Base-by-base conservation (phyloP, 345 rosid species). In the Citropsis articulata region DNA sequence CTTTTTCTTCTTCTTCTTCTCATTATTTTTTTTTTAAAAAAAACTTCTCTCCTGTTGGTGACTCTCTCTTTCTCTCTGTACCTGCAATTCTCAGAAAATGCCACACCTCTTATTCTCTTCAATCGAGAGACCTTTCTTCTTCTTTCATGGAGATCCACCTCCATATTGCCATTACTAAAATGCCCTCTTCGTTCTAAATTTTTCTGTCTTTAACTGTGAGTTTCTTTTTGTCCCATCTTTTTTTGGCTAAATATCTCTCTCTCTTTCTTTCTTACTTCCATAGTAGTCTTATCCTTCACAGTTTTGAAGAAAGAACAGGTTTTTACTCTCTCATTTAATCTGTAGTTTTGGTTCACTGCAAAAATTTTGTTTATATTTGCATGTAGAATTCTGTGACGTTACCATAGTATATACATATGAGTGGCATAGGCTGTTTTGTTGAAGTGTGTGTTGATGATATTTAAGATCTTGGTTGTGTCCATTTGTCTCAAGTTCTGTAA, bases 51-150 rank as follows among this genome's bases (percentile, higher is more conserved):
- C 5, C 50, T 45, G 50, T 45, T 45, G 50, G 50, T 45, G 18
- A 3, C 13, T 9, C 35, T 36, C 25, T 76, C 42, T 38, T 18
- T 78, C 69, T 45, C 55, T 42, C 56, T 75, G 76, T 75, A 74
- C 82, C 80, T 80, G 85, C 86, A 85, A 74, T 72, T 79, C 85
- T 82, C 88, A 82, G 86, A 84, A 83, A 84, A 81, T 85, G 87
- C 84, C 88, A 85, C 83, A 63, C 66, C 88, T 68, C 76, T 70
- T 71, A 31, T 80, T 82, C 90, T 77, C 86, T 83, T 76, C 75
- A 70, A 84, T 83, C 90, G 88, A 87, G 89, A 89, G 77, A 75
- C 69, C 77, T 27, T 36, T 76, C 30, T 65, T 82, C 81, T 76
- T 80, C 55, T 71, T 78, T 74, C 88, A 85, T 83, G 87, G 83